These are phyloP conservation scores for Kingdonia uniflora DNA, from an alignment of 164 flowering plant genomes.

Conservation along the genomic window DNA sequence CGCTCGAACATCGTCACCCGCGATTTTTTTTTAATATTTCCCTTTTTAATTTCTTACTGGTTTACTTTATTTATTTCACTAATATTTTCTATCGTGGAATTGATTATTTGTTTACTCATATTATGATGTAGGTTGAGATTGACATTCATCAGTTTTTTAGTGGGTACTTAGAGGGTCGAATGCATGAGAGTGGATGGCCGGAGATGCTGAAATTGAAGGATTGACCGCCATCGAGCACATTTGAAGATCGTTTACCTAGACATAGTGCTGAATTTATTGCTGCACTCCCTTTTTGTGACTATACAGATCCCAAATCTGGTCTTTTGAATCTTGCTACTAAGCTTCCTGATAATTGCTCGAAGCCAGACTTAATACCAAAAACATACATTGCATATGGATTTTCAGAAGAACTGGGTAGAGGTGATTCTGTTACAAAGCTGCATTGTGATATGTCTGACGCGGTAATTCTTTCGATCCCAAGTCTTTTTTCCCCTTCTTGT, in stretches of 20 bases:
- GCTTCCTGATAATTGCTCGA: slow-evolving; percentile 44
- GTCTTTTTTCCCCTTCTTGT: too few species aligned
- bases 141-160: slow-evolving; percentile 55
- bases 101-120: neutral
- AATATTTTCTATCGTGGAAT: too few species aligned
- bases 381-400: slow-evolving; percentile 71
- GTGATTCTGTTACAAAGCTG: slow-evolving; percentile 75
- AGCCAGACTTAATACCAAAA: slow-evolving; percentile 82
- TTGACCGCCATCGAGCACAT: slow-evolving; percentile 65
- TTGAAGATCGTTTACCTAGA: slow-evolving; percentile 72
- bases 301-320: slow-evolving; percentile 63
- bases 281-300: slow-evolving; percentile 58
- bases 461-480: slow-evolving; percentile 23
- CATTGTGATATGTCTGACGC: slow-evolving; percentile 82
- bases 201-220: slow-evolving; percentile 81
- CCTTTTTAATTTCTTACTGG: too few species aligned
- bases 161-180: slow-evolving; percentile 69
- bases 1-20: too few species aligned
- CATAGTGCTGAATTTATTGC: slow-evolving; percentile 70
- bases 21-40: too few species aligned
- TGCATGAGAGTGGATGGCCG: slow-evolving; percentile 59
- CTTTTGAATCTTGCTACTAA: slow-evolving; percentile 60
- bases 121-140: slow-evolving; percentile 52
- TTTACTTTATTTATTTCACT: too few species aligned
- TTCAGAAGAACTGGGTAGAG: slow-evolving; percentile 69